Evolutionary conservation across 352 stramenopile species (phyloP), one percentile per base, ranked within the genome.

Genomic region (Bremia lactucae): DNA sequence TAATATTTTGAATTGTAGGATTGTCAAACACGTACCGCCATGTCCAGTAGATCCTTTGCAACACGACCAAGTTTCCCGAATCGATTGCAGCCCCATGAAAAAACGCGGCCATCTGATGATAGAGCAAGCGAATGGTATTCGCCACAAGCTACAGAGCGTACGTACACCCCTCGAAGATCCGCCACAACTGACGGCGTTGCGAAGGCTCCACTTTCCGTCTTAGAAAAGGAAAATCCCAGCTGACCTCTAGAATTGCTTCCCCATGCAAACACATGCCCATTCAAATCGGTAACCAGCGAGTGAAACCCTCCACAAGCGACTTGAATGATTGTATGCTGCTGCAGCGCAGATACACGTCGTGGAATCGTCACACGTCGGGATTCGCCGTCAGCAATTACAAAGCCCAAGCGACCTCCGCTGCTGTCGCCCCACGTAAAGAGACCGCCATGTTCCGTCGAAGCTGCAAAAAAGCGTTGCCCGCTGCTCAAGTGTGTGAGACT

Each of bases 241-340:
- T 81, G 72, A 1, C 68, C 66, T 31, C 50, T 59, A 0, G 69
- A 50, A 38, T 85, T 83, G 31, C 59, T 74, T 16, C 77, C 76
- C 77, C 73, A 89, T 2, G 69, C 62, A 44, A 70, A 86, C 5
- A 89, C 70, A 42, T 87, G 73, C 14, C 73, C 77, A 36, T 89
- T 83, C 9, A 87, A 19, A 44, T 89, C 73, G 0, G 68, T 84
- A 4, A 59, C 67, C 1, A 89, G 55, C 2, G 72, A 66, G 31
- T 89, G 77, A 37, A 84, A 89, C 8, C 62, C 67, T 25, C 77
- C 77, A 18, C 77, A 89, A 2, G 77, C 45, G 3, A 89, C 68
- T 31, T 82, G 57, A 22, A 65, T 52, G 18, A 89, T 53, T 2
- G 59, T 69, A 13, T 58, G 48, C 18, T 66, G 37, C 6, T 56